phyloP scores from a whole-genome alignment of 129 eudicot species.

The Tagetes patula region DNA sequence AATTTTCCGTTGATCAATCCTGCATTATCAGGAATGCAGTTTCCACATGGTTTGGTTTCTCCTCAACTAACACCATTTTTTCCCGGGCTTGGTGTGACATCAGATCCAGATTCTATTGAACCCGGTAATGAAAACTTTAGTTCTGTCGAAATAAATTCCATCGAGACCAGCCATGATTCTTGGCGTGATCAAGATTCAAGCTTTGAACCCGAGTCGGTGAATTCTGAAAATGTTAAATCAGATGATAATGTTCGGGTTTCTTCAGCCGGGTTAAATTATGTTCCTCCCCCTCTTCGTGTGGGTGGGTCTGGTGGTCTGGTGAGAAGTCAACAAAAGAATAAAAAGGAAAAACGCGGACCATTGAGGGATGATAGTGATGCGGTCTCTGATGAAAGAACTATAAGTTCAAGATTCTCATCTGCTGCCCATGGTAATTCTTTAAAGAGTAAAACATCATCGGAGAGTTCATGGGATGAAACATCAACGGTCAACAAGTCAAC shows the following conservation, averaged over 20 bases:
- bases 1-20: slow-evolving; percentile 70
- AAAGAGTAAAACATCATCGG: slow-evolving; percentile 84
- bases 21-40: slow-evolving; percentile 56
- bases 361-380: slow-evolving; percentile 41
- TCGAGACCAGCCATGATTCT: slow-evolving; percentile 29
- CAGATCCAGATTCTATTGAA: slow-evolving; percentile 46
- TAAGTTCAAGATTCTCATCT: slow-evolving; percentile 64
- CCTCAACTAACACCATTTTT: slow-evolving; percentile 37
- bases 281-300: slow-evolving; percentile 59
- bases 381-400: slow-evolving; percentile 58
- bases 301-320: slow-evolving; percentile 48
- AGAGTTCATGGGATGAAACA: slow-evolving; percentile 89
- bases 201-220: slow-evolving; percentile 42
- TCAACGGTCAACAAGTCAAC: slow-evolving; percentile 51
- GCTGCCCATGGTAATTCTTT: slow-evolving; percentile 63
- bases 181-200: slow-evolving; percentile 42
- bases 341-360: slow-evolving; percentile 52
- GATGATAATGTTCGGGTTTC: slow-evolving; percentile 49
- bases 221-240: slow-evolving; percentile 32
- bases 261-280: slow-evolving; percentile 40
- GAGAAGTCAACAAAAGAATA: slow-evolving; percentile 51
- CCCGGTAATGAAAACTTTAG: slow-evolving; percentile 38
- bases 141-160: slow-evolving; percentile 34
- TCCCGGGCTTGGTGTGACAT: slow-evolving; percentile 47
- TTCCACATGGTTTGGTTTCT: slow-evolving; percentile 71